Evolutionary conservation across 2,329 filamentous ascomycete species (phyloP), one percentile per base, ranked within the genome.

Genomic region (Orbilia blumenaviensis): DNA sequence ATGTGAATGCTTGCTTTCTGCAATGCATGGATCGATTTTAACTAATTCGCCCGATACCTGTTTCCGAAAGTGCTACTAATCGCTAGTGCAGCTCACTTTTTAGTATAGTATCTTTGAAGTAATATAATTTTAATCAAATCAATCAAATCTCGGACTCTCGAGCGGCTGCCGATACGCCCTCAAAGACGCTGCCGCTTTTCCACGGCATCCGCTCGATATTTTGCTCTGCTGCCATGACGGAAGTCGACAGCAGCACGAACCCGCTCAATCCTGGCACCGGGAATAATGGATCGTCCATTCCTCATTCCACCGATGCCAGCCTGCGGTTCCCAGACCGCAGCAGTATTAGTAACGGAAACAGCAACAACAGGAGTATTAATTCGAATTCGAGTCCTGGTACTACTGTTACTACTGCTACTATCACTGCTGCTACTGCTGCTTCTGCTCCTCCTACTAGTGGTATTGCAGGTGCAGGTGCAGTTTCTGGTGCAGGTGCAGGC

Each of bases 221-320:
- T 61, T 50, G 34, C 18, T 32, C 41, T 16, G 29, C 34, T 42
- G 63, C 38, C 44, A 75, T 75, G 71, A 75, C 58, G 50, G 71
- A 68, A 58, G 63, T 75, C 63, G 52, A 56, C 32, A 56, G 52
- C 52, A 56, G 32, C 18, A 38, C 21, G 41, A 48, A 41, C 27
- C n/a, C 32, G 44, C 27, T 66, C 61, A 52, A 63, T 25, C 58
- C 44, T 38, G 16, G 48, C 25, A 18, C 12, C 34, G 41, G 41
- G 16, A 64, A 48, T 32, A 60, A 69, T 69, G 66, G 54, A 54
- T 54, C 54, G 27, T 69, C 66, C 42, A 56, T 67, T 67, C 66
- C 66, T 52, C 69, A 44, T 32, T 54, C 27, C 69, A 42, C 14
- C 48, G 48, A 27, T 54, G 36, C 32, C 18, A 34, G 32, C 32